These are phyloP conservation scores for Penicillium coffeae DNA, from an alignment of 495 filamentous ascomycete genomes.

Conservation along the genomic window DNA sequence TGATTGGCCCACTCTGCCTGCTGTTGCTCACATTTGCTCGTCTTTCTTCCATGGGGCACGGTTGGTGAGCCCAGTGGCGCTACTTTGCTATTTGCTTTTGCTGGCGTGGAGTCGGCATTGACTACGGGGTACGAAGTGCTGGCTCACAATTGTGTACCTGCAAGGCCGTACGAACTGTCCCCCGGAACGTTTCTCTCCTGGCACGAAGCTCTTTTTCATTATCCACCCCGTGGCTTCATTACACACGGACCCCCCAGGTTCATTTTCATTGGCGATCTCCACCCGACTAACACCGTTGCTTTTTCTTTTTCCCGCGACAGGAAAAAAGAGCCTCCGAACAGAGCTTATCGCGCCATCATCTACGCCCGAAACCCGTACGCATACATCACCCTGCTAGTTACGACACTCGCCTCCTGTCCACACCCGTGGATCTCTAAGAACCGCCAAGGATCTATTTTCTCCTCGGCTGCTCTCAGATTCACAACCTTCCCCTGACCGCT, in stretches of 20 bases:
- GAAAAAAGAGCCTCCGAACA: slow-evolving; percentile 21
- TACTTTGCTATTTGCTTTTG: slow-evolving; percentile 9
- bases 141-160: background rate
- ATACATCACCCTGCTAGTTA: slow-evolving; percentile 1
- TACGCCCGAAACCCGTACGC: slow-evolving; percentile 1
- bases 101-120: background rate
- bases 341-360: slow-evolving; percentile 27
- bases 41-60: slow-evolving; percentile 21
- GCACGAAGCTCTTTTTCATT: background rate
- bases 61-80: slow-evolving; percentile 11
- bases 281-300: slow-evolving; percentile 8
- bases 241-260: slow-evolving; percentile 2
- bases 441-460: slow-evolving; percentile 1
- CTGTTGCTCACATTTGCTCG: slow-evolving; percentile 18
- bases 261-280: slow-evolving; percentile 10
- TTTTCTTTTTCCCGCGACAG: slow-evolving; percentile 8
- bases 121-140: background rate
- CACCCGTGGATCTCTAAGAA: slow-evolving; percentile 6
- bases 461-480: background rate
- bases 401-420: slow-evolving; percentile 5
- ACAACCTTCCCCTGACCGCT: slow-evolving; percentile 42
- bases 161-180: background rate
- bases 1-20: slow-evolving; percentile 30
- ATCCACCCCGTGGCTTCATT: background rate
- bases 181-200: background rate